phyloP scores from a whole-genome alignment of 805 yeast genomes.

The Candida methanosorbosa region DNA sequence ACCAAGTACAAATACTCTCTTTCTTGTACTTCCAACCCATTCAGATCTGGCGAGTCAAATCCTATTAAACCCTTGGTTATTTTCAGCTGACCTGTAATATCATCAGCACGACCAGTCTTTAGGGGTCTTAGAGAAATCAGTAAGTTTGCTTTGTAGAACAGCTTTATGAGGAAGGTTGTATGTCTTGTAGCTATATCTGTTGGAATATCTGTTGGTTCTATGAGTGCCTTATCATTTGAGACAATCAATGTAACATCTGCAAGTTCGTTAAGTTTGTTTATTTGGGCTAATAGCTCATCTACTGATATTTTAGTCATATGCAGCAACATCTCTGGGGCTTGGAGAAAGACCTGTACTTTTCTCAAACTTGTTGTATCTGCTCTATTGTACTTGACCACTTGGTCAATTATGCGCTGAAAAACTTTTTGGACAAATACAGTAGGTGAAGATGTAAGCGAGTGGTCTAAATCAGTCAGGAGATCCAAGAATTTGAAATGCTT shows the following conservation, averaged over 20 bases:
- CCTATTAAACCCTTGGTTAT: slow-evolving; percentile 49
- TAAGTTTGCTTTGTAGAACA: slow-evolving; percentile 42
- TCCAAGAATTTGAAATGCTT: slow-evolving; percentile 29
- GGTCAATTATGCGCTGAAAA: background rate
- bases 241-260: slow-evolving; percentile 16
- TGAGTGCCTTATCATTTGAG: slow-evolving; percentile 12
- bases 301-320: slow-evolving; percentile 6
- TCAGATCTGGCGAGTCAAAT: slow-evolving; percentile 6
- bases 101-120: slow-evolving; percentile 74
- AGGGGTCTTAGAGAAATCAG: slow-evolving; percentile 57
- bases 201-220: slow-evolving; percentile 7
- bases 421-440: background rate
- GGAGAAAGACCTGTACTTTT: slow-evolving; percentile 3
- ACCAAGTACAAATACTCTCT: slow-evolving; percentile 56
- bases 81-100: slow-evolving; percentile 65
- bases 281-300: slow-evolving; percentile 9
- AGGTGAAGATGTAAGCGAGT: slow-evolving; percentile 18
- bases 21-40: slow-evolving; percentile 31
- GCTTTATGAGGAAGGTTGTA: slow-evolving; percentile 36
- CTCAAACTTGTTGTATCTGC: background rate
- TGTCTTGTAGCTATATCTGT: slow-evolving; percentile 24
- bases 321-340: slow-evolving; percentile 20
- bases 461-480: slow-evolving; percentile 26
- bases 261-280: slow-evolving; percentile 9
- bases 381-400: background rate